These are phyloP conservation scores for Porogramme epimiltina DNA, from an alignment of 1,284 basidiomycete species.

Conservation along the genomic window DNA sequence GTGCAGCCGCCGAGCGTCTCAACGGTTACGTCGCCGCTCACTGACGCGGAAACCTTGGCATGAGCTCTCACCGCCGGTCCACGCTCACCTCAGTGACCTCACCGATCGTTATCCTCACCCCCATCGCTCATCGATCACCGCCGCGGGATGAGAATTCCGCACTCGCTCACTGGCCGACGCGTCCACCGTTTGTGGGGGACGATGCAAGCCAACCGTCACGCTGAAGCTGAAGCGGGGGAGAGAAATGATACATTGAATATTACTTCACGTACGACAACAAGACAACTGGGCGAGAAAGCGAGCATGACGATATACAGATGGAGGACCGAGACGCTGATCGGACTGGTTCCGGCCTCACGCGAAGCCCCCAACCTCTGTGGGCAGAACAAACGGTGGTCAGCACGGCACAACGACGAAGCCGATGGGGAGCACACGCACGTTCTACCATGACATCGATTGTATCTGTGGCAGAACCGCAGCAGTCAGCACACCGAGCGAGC, in stretches of 20 bases:
- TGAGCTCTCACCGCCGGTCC: too few species aligned
- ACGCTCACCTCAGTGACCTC: too few species aligned
- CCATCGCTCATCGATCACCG: too few species aligned
- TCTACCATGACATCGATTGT: conserved; percentile 93
- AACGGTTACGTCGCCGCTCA: too few species aligned
- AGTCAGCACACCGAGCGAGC: background rate
- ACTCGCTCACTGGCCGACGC: too few species aligned
- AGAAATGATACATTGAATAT: conserved; percentile 23
- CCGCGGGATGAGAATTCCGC: background rate
- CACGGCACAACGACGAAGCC: background rate
- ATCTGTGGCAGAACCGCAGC: conserved; percentile 43
- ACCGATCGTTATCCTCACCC: too few species aligned
- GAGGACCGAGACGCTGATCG: conserved; percentile 6
- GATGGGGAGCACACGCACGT: conserved; percentile 59
- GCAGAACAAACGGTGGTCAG: conserved; percentile 3
- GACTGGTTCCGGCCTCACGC: conserved; percentile 21
- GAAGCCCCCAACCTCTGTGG: conserved; percentile 38
- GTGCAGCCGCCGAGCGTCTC: too few species aligned
- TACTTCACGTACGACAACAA: conserved; percentile 26
- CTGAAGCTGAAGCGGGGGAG: background rate
- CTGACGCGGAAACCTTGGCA: too few species aligned
- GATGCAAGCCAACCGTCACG: too few species aligned
- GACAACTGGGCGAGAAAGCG: conserved; percentile 16
- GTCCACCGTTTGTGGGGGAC: too few species aligned
- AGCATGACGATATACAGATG: conserved; percentile 16